phyloP scores from a whole-genome alignment of 805 yeast genomes.

The Nakazawaea populi region DNA sequence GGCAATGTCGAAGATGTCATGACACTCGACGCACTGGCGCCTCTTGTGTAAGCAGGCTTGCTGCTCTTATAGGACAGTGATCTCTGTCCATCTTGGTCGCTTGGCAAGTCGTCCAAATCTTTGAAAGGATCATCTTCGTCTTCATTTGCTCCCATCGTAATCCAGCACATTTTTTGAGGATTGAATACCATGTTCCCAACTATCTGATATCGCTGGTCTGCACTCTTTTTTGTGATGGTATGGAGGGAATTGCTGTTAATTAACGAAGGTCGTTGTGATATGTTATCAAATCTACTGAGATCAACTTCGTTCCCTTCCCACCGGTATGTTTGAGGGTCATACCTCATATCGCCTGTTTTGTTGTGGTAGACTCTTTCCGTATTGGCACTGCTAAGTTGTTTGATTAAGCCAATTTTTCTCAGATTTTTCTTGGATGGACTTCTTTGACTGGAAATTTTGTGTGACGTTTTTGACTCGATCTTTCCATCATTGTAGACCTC shows the following conservation, averaged over 20 bases:
- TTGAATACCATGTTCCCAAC: slow-evolving; percentile 58
- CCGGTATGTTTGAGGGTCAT: slow-evolving; percentile 40
- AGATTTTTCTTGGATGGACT: background rate
- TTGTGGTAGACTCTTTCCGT: slow-evolving; percentile 10
- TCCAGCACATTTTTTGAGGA: slow-evolving; percentile 51
- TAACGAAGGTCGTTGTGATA: slow-evolving; percentile 30
- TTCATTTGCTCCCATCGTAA: slow-evolving; percentile 33
- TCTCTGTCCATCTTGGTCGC: slow-evolving; percentile 11
- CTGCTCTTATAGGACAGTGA: background rate
- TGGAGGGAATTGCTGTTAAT: slow-evolving; percentile 22
- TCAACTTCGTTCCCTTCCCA: slow-evolving; percentile 71
- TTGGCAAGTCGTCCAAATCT: slow-evolving; percentile 40
- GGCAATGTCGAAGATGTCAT: background rate
- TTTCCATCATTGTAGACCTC: slow-evolving; percentile 4
- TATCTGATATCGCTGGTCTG: slow-evolving; percentile 24
- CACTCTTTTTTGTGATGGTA: slow-evolving; percentile 11
- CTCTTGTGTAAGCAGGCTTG: background rate
- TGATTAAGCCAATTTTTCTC: slow-evolving; percentile 9
- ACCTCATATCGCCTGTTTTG: slow-evolving; percentile 41
- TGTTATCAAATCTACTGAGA: slow-evolving; percentile 41
- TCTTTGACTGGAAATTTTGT: background rate
- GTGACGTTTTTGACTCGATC: background rate
- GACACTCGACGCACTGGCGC: slow-evolving; percentile 11
- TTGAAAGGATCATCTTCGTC: slow-evolving; percentile 39
- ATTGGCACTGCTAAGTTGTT: slow-evolving; percentile 6